These are phyloP conservation scores for Apostasia ramifera DNA, from an alignment of 106 monocot species.

Conservation along the genomic window DNA sequence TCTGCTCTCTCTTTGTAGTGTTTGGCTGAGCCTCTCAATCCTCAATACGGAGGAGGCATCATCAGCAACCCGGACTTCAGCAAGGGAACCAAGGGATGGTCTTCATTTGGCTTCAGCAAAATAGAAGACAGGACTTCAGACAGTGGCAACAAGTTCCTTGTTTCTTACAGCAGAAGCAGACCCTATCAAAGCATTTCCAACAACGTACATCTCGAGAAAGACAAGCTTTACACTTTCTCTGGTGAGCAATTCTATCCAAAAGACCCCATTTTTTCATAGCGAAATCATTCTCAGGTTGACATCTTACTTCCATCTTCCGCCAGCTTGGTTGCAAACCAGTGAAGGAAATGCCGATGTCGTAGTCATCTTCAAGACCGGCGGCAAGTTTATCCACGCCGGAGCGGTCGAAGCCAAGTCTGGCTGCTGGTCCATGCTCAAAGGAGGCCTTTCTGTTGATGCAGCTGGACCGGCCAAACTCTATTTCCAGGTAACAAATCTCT, in stretches of 20 bases:
- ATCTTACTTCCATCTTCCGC: constrained; percentile 1
- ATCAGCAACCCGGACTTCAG: constrained; percentile 55
- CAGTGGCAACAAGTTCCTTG: constrained; percentile 30
- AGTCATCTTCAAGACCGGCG: constrained; percentile 30
- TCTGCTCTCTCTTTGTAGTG: constrained; percentile 27
- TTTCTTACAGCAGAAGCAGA: constrained; percentile 11
- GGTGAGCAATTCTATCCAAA: constrained; percentile 24
- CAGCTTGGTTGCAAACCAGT: constrained; percentile 64
- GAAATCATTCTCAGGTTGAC: background rate
- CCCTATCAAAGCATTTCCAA: constrained; percentile 41
- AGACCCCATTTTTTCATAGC: background rate
- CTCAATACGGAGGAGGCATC: constrained; percentile 68
- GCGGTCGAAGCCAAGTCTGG: constrained; percentile 36
- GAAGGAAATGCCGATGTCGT: constrained; percentile 21
- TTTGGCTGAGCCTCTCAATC: constrained; percentile 38
- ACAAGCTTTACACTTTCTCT: constrained; percentile 62
- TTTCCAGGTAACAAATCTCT: constrained; percentile 42
- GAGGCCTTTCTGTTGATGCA: constrained; percentile 45
- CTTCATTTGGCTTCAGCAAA: constrained; percentile 18
- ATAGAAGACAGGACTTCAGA: constrained; percentile 9
- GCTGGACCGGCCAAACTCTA: constrained; percentile 46
- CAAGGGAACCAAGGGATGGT: constrained; percentile 45
- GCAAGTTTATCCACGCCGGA: constrained; percentile 34
- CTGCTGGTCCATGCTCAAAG: constrained; percentile 92
- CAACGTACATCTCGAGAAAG: constrained; percentile 36